Conservation (phyloP, 169 alveolate genomes). For the Eimeria sp. region DNA sequence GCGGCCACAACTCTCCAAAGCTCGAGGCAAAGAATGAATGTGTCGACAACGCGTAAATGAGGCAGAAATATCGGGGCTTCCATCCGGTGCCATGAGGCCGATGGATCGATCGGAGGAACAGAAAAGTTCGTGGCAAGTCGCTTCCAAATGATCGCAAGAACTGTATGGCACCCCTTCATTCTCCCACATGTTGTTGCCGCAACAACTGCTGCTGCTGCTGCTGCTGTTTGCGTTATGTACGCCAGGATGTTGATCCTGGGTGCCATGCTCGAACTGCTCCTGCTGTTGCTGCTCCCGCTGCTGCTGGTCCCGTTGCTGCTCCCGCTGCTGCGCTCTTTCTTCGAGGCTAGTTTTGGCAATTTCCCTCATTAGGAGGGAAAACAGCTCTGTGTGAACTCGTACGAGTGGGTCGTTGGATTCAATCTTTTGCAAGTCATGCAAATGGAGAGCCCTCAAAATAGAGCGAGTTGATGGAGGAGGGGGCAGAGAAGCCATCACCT, state of each 20-base stretch:
- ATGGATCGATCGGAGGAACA: constrained; percentile 74
- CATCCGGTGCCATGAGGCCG: constrained; percentile 79
- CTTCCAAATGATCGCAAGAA: constrained; percentile 78
- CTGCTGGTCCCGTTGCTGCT: constrained; percentile 22
- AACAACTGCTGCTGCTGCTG: constrained; percentile 26
- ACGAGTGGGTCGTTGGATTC: constrained; percentile 91
- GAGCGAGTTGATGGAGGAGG: constrained; percentile 73
- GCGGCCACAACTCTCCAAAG: constrained; percentile 90
- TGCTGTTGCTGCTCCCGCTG: too few relatives aligned
- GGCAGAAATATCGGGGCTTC: constrained; percentile 83
- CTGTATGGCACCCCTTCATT: constrained; percentile 26
- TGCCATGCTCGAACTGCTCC: not conserved
- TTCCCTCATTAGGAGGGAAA: constrained; percentile 87
- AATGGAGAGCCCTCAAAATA: constrained; percentile 81
- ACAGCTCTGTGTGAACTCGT: constrained; percentile 89
- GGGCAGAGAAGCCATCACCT: constrained; percentile 76
- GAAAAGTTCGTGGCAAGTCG: constrained; percentile 80
- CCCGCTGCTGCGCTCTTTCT: constrained; percentile 12
- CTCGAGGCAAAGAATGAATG: constrained; percentile 89
- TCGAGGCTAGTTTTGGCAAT: constrained; percentile 76
- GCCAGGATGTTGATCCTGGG: not conserved
- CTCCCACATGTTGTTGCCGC: too few relatives aligned
- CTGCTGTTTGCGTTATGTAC: not conserved
- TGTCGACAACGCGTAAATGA: constrained; percentile 84
- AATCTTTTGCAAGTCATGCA: constrained; percentile 91